These are phyloP conservation scores for Lipomyces spencermartinsiae DNA, from an alignment of 805 yeast species.

Conservation along the genomic window DNA sequence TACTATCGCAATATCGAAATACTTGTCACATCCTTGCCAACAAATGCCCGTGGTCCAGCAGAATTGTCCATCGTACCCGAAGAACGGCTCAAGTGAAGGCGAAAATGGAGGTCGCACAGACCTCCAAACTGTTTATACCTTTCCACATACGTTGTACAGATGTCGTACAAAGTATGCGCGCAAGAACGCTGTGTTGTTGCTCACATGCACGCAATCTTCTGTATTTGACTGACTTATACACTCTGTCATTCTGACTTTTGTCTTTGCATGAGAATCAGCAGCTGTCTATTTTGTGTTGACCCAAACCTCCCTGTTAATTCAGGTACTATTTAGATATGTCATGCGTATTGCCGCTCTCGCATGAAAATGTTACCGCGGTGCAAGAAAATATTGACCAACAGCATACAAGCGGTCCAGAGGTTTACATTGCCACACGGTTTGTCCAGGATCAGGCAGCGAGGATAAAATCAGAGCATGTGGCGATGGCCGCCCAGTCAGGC, in stretches of 20 bases:
- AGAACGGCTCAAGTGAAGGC: neutral
- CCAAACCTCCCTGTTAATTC: neutral
- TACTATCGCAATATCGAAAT: too few relatives aligned
- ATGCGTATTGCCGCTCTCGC: neutral
- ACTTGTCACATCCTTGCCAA: neutral
- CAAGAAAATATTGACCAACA: neutral
- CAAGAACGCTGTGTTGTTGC: neutral
- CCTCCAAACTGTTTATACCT: neutral
- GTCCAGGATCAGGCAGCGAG: slow-evolving; percentile 1
- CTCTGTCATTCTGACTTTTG: too few relatives aligned
- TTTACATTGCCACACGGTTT: neutral
- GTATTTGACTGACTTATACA: neutral
- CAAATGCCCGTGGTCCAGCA: neutral
- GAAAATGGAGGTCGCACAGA: neutral
- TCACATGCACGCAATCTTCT: neutral
- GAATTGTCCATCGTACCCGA: neutral
- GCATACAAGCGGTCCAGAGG: neutral
- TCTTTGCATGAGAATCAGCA: neutral
- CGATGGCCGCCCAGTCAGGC: neutral
- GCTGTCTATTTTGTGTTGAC: neutral
- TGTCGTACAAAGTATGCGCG: neutral
- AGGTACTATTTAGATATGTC: neutral
- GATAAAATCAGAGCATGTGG: neutral
- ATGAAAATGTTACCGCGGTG: neutral
- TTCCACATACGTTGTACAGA: neutral